Evolutionary conservation across 116 monocot species (phyloP).

Genomic region (Phalaenopsis hybrid): DNA sequence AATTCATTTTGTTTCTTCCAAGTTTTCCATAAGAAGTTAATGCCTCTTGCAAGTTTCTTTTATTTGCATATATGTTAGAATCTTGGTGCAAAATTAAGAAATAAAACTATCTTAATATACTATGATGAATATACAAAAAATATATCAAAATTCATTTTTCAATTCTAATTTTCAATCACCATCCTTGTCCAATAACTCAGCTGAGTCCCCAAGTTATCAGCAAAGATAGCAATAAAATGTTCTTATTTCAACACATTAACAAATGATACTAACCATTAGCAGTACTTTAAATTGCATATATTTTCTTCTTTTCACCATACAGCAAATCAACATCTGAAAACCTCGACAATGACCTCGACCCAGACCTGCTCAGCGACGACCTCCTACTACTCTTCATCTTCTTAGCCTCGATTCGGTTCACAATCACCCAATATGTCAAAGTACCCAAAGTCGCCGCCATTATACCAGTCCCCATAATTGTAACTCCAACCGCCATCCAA

Average conservation of each 20-base stretch:
- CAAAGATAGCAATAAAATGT: background rate
- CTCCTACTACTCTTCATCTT: constrained; percentile 45
- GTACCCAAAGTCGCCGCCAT: constrained; percentile 68
- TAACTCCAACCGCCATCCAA: constrained; percentile 67
- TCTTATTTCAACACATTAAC: background rate
- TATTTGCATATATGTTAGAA: too few species aligned
- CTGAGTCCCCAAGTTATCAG: background rate
- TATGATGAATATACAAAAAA: background rate
- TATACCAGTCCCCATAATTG: constrained; percentile 63
- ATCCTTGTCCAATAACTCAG: background rate
- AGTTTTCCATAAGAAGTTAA: too few species aligned
- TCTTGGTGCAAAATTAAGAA: too few species aligned
- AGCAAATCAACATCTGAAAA: constrained; percentile 49
- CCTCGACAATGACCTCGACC: constrained; percentile 34
- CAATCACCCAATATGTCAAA: constrained; percentile 74
- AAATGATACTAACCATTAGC: background rate
- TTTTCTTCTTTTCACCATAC: constrained; percentile 46
- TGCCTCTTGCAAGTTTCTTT: too few species aligned
- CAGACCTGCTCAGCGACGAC: constrained; percentile 48
- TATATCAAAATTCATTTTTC: background rate
- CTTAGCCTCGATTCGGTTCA: constrained; percentile 54
- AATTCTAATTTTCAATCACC: background rate
- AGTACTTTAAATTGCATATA: constrained; percentile 62
- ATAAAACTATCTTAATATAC: too few species aligned
- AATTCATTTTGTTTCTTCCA: too few species aligned